phyloP scores from a whole-genome alignment of 805 yeast species.

The Candida gorgasii region DNA sequence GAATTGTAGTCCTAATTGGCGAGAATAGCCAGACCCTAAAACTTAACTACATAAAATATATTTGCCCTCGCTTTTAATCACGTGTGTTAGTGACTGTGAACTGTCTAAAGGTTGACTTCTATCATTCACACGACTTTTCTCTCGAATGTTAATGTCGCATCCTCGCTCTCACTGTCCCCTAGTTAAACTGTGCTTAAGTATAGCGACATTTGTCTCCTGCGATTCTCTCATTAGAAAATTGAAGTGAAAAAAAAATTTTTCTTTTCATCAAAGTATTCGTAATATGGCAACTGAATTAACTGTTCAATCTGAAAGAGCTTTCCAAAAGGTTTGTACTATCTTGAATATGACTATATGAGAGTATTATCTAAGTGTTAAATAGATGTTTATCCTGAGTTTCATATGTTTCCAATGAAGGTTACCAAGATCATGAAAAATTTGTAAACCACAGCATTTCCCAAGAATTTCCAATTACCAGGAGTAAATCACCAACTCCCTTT shows the following conservation, averaged over 20 bases:
- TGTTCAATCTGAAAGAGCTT: conserved; percentile 99
- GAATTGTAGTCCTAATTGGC: neutral
- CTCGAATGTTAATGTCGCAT: conserved; percentile 1
- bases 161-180: neutral
- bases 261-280: conserved; percentile 15
- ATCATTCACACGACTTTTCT: neutral
- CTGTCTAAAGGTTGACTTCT: neutral
- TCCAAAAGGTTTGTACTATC: conserved; percentile 91
- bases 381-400: neutral
- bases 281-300: conserved; percentile 99
- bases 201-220: conserved; percentile 5
- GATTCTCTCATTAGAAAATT: conserved; percentile 15
- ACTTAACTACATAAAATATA: neutral
- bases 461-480: no score
- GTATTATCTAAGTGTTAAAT: neutral
- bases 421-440: neutral
- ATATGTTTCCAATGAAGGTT: neutral
- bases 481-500: no score
- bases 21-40: conserved; percentile 2
- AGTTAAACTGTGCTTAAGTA: neutral
- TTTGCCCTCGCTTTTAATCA: neutral
- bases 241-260: conserved; percentile 14
- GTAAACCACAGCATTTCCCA: no score
- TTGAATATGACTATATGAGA: neutral
- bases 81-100: neutral